Conservation (phyloP, 768 basidiomycete species). For the Lanmaoa pseudosensibilis region DNA sequence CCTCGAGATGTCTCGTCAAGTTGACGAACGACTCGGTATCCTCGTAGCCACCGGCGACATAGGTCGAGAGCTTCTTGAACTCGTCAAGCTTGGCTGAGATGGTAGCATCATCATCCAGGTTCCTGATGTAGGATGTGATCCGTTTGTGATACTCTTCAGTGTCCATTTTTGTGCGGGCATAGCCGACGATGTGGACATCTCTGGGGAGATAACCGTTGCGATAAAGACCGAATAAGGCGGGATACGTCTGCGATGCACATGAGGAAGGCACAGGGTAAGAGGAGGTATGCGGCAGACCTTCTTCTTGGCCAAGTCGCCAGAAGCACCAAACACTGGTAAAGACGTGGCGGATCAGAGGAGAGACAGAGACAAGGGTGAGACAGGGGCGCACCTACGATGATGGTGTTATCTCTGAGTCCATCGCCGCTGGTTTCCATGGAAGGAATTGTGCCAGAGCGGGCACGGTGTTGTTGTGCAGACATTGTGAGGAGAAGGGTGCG, state of each 20-base stretch:
- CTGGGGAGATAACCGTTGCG: slow-evolving; percentile 76
- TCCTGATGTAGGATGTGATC: slow-evolving; percentile 83
- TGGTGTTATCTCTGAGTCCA: slow-evolving; percentile 81
- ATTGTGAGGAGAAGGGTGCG: slow-evolving; percentile 9
- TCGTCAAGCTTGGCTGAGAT: slow-evolving; percentile 65
- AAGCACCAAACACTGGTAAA: slow-evolving; percentile 82
- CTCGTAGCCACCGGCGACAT: slow-evolving; percentile 89
- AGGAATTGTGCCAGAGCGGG: slow-evolving; percentile 81
- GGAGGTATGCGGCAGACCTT: slow-evolving; percentile 60
- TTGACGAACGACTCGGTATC: slow-evolving; percentile 74
- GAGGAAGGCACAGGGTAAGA: slow-evolving; percentile 40
- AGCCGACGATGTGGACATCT: slow-evolving; percentile 89
- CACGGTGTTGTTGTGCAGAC: slow-evolving; percentile 43
- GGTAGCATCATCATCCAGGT: slow-evolving; percentile 58
- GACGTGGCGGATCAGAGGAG: slow-evolving; percentile 10
- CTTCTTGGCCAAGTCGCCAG: slow-evolving; percentile 98
- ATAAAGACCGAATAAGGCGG: slow-evolving; percentile 91
- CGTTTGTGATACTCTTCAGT: slow-evolving; percentile 81
- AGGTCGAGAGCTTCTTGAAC: slow-evolving; percentile 80
- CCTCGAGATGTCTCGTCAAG: slow-evolving; percentile 73
- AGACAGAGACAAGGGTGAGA: slow-evolving; percentile 4
- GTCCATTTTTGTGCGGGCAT: slow-evolving; percentile 96
- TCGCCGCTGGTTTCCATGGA: slow-evolving; percentile 79
- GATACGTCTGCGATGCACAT: slow-evolving; percentile 69
- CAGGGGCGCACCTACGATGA: slow-evolving; percentile 73